These are phyloP conservation scores for Thoreauomyces humboldtii DNA, from an alignment of 192 early-diverging fungal genomes.

Conservation along the genomic window DNA sequence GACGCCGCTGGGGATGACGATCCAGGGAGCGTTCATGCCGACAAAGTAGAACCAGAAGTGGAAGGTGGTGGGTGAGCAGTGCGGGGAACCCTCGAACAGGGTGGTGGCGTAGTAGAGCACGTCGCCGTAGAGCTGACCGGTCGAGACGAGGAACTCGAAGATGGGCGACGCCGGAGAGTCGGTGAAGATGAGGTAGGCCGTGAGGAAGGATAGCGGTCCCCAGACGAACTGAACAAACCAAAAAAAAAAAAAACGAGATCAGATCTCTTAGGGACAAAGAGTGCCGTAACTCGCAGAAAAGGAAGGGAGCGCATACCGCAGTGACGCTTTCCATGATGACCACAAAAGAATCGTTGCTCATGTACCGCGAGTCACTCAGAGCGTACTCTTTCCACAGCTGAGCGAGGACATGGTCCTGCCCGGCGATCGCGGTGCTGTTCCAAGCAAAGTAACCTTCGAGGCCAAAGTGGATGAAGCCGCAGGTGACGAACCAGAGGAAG, in stretches of 20 bases:
- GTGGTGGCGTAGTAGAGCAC: conserved; percentile 78
- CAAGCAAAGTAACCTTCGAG: conserved; percentile 86
- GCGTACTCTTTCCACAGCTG: conserved; percentile 93
- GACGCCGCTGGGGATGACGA: conserved; percentile 65
- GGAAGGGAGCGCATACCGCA: no score
- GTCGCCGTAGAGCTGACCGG: conserved; percentile 77
- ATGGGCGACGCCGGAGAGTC: conserved; percentile 42
- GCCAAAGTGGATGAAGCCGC: conserved; percentile 75
- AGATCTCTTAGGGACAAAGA: conserved; percentile 4
- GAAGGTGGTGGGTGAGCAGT: conserved; percentile 70
- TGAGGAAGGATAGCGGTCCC: conserved; percentile 41
- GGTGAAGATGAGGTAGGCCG: conserved; percentile 34
- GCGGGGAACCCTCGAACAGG: conserved; percentile 45
- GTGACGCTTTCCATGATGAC: conserved; percentile 86
- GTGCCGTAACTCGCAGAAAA: no score
- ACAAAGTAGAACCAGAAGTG: conserved; percentile 94
- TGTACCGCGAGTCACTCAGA: conserved; percentile 82
- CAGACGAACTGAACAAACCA: conserved; percentile 36
- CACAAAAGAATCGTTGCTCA: conserved; percentile 79
- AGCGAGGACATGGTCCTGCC: conserved; percentile 61
- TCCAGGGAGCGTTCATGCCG: conserved; percentile 80
- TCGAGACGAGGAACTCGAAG: conserved; percentile 50
- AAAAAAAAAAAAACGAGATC: not conserved
- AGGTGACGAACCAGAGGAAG: conserved; percentile 82
- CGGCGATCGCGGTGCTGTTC: conserved; percentile 66